Percentiles rank a stretch among this genome's conserved stretches.
Conservation (phyloP, 768 basidiomycete genomes). For the Agrocybe chaxingu region DNA sequence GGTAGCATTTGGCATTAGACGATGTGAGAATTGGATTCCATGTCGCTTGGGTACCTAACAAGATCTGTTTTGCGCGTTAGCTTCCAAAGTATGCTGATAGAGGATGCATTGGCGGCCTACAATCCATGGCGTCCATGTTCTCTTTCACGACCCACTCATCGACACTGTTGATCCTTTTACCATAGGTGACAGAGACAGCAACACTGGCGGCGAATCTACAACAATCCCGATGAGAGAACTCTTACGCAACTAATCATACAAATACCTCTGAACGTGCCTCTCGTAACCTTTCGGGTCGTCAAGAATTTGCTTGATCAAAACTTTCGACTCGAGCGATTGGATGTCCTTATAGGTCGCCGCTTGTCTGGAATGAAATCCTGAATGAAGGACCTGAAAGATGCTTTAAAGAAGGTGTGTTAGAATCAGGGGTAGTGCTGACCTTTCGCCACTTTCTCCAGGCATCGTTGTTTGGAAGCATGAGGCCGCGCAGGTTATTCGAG, state of each 20-base stretch:
- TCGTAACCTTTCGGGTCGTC: constrained; percentile 36
- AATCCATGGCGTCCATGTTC: constrained; percentile 40
- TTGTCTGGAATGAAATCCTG: constrained; percentile 37
- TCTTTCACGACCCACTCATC: constrained; percentile 47
- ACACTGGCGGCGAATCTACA: constrained; percentile 44
- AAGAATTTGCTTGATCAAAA: constrained; percentile 38
- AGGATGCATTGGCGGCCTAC: constrained; percentile 21
- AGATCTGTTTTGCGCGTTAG: constrained; percentile 10
- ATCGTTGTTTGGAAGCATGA: constrained; percentile 42
- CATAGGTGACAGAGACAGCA: constrained; percentile 41
- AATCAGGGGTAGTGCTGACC: constrained; percentile 17
- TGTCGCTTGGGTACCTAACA: constrained; percentile 10
- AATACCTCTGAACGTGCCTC: constrained; percentile 36
- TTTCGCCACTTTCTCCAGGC: constrained; percentile 47
- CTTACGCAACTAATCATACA: too few relatives aligned
- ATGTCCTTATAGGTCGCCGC: constrained; percentile 42
- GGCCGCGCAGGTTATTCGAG: constrained; percentile 41
- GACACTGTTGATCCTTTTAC: constrained; percentile 37
- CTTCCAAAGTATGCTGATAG: background rate
- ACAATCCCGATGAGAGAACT: too few relatives aligned
- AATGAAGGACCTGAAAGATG: constrained; percentile 35
- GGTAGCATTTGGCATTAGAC: too few relatives aligned
- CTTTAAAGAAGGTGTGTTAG: background rate
- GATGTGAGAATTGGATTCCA: too few relatives aligned
- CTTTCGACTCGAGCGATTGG: constrained; percentile 45